A percentile compares a stretch with the other conserved stretches of the same genome.
These are phyloP conservation scores for Leccinum huronense DNA, from an alignment of 1,284 basidiomycete genomes.

Conservation along the genomic window DNA sequence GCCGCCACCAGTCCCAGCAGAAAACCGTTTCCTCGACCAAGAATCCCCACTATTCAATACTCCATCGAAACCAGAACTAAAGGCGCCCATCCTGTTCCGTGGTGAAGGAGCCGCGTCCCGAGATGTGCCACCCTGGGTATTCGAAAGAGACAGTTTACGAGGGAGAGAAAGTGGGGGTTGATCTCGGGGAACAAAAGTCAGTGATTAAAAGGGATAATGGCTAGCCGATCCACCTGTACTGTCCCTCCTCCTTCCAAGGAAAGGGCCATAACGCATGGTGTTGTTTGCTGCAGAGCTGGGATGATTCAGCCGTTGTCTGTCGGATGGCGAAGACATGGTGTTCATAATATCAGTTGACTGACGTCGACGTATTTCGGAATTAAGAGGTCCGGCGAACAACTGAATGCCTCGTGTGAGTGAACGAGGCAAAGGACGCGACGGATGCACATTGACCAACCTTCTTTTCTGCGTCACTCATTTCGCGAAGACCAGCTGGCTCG, in stretches of 20 bases:
- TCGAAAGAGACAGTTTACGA: conserved; percentile 70
- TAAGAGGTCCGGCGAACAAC: conserved; percentile 72
- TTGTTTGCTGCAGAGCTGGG: conserved; percentile 48
- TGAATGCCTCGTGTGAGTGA: conserved; percentile 39
- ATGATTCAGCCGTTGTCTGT: conserved; percentile 58
- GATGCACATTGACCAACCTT: conserved; percentile 57
- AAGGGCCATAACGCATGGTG: conserved; percentile 61
- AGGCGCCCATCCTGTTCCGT: conserved; percentile 55
- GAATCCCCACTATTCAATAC: conserved; percentile 64
- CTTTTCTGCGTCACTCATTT: conserved; percentile 81
- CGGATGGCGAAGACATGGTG: conserved; percentile 52
- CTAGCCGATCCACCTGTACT: conserved; percentile 51
- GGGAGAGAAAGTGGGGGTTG: conserved; percentile 48
- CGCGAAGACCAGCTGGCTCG: conserved; percentile 76
- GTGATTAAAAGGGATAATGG: conserved; percentile 5
- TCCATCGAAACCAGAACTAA: conserved; percentile 66
- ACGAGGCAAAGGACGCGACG: conserved; percentile 12
- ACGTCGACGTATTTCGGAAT: conserved; percentile 78
- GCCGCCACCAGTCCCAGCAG: conserved; percentile 46
- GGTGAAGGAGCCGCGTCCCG: conserved; percentile 66
- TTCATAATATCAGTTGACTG: conserved; percentile 71
- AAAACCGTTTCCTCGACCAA: conserved; percentile 62
- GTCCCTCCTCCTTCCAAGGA: conserved; percentile 61
- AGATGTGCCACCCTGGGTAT: conserved; percentile 50
- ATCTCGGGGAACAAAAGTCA: conserved; percentile 38